Percentiles rank a stretch among this genome's conserved stretches.
phyloP scores from a whole-genome alignment of 108 stramenopile species.

The Fragilaria crotonensis region DNA sequence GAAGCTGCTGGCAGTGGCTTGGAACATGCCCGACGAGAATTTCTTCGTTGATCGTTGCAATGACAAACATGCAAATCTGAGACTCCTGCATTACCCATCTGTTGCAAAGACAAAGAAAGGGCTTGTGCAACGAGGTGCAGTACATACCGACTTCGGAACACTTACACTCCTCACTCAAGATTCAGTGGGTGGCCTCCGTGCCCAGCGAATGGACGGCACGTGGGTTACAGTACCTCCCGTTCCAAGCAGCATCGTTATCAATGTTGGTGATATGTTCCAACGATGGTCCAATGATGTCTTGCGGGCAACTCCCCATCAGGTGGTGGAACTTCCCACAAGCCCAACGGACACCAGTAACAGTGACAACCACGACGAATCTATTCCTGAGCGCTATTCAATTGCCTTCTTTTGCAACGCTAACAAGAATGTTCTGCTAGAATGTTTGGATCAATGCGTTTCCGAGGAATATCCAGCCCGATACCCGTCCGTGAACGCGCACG shows the following conservation, averaged over 20 bases:
- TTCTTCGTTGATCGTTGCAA: conserved; percentile 21
- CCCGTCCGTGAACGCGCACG: conserved; percentile 19
- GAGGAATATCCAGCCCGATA: conserved; percentile 7
- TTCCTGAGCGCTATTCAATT: conserved; percentile 34
- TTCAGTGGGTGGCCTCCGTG: conserved; percentile 46
- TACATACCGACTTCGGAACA: conserved; percentile 49
- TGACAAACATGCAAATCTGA: conserved; percentile 18
- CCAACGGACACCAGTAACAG: not conserved
- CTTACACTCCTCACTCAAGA: conserved; percentile 56
- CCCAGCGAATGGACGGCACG: conserved; percentile 24
- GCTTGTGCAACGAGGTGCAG: conserved; percentile 21
- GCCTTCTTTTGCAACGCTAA: conserved; percentile 43
- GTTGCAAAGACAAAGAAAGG: not conserved
- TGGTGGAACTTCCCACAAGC: conserved; percentile 4
- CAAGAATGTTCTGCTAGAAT: conserved; percentile 22
- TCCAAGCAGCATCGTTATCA: conserved; percentile 25
- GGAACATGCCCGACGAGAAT: conserved; percentile 9
- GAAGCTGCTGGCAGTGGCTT: conserved; percentile 11
- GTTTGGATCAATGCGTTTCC: conserved; percentile 5
- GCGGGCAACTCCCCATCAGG: conserved; percentile 26
- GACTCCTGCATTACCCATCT: conserved; percentile 23
- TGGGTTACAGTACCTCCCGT: conserved; percentile 52
- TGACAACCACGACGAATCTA: not conserved
- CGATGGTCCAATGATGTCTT: conserved; percentile 26
- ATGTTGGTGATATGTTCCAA: conserved; percentile 29